Percentiles rank a stretch among this genome's conserved stretches.
Evolutionary conservation across 2,329 filamentous ascomycete genomes (phyloP).

Genomic region (Botrytis medusae): DNA sequence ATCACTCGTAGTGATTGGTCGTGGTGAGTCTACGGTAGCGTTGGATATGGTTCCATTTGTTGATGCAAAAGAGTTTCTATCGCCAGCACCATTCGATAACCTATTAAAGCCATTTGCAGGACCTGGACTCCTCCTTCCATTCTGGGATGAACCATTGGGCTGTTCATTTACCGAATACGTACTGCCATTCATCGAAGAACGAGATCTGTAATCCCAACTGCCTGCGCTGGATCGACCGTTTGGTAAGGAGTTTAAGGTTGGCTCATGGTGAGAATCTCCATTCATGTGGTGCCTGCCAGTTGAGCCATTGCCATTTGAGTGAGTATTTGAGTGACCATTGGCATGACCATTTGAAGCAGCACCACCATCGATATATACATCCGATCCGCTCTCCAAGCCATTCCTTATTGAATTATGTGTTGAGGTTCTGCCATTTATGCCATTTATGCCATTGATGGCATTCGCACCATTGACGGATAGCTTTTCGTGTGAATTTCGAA

Average conservation of each 20-base stretch:
- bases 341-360: background rate
- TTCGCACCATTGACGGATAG: conserved; percentile 25
- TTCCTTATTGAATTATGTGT: conserved; percentile 39
- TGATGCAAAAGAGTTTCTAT: conserved; percentile 35
- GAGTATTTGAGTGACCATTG: background rate
- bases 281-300: conserved; percentile 31
- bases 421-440: conserved; percentile 33
- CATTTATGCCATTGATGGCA: conserved; percentile 9
- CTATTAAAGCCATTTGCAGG: conserved; percentile 33
- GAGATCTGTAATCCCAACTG: conserved; percentile 39
- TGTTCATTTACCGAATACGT: conserved; percentile 37
- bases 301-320: conserved; percentile 19
- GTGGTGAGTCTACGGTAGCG: conserved; percentile 24
- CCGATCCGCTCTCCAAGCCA: conserved; percentile 38
- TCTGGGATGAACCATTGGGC: conserved; percentile 33
- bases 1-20: conserved; percentile 32
- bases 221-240: conserved; percentile 54
- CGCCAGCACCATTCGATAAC: conserved; percentile 30
- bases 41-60: conserved; percentile 35
- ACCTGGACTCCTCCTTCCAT: conserved; percentile 37
- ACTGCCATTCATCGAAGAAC: conserved; percentile 37
- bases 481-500: conserved; percentile 40
- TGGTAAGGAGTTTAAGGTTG: conserved; percentile 60
- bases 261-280: conserved; percentile 40
- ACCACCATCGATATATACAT: conserved; percentile 37